Evolutionary conservation across 2,329 filamentous ascomycete genomes (phyloP), one percentile per base, ranked within the genome.

Genomic region (Ophiostoma himal-ulmi): DNA sequence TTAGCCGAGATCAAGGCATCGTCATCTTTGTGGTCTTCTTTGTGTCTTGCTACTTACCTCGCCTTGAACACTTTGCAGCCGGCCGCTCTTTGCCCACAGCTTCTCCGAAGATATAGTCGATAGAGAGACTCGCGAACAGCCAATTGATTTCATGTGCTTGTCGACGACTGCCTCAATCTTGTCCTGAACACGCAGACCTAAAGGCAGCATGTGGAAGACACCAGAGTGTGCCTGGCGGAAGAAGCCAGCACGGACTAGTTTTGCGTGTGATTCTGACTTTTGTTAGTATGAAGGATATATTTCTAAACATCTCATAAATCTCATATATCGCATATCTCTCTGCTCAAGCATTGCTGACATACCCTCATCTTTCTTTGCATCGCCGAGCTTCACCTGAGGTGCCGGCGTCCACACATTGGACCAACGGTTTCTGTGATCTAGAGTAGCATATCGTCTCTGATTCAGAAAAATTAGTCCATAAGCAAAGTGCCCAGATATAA

Each of bases 81-180:
- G 89, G n/a, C 92, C 92, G 65, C 91, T 96, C 77, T 85, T 88
- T 74, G 86, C 82, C 95, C 95, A 99, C 54, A 98, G 80, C 20
- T 89, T 86, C 78, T 96, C 90, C 0, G 93, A 91, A 4, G 94
- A 95, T 72, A 98, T 86, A 7, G 92, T 91, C 0, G 94, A 97
- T 39, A 98, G 80, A 0, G 92, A 89, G 20, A 95, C 81, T 75
- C 92, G 93, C 0, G 92, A 94, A 22, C 93, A 93, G 91, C 91
- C 90, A 74, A 95, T 80, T 44, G 84, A 85, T 69, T 83, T 83
- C 95, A 99, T 99, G 77, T 97, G 89, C 77, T 91, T 92, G 77
- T 97, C 94, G 74, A 99, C 90, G 13, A 98, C 81, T 13, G 81
- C 81, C 77, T 97, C 93, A 39, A 98, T 82, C 79, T 98, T 99